Conservation (phyloP, 2,329 filamentous ascomycete genomes). For the Cladosporium sp. region DNA sequence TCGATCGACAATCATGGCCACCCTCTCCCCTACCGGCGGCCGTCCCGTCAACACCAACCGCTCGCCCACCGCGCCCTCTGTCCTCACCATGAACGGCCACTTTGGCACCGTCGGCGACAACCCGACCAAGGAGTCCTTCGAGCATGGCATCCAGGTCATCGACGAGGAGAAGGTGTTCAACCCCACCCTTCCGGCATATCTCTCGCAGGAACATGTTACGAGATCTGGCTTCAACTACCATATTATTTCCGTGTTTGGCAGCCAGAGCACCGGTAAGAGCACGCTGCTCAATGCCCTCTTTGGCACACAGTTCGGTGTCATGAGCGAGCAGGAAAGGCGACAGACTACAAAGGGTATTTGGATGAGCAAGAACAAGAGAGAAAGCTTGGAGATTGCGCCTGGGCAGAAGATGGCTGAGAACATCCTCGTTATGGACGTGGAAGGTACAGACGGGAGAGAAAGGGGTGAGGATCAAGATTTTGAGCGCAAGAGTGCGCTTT, state of each 20-base stretch:
- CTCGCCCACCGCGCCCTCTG: slow-evolving; percentile 31
- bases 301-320: slow-evolving; percentile 92
- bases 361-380: slow-evolving; percentile 93
- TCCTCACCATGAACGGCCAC: slow-evolving; percentile 67
- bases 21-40: slow-evolving; percentile 8
- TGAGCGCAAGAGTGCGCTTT: slow-evolving; percentile 95
- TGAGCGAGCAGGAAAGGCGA: slow-evolving; percentile 88
- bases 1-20: slow-evolving; percentile 5
- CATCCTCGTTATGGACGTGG: slow-evolving; percentile 98
- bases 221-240: slow-evolving; percentile 98
- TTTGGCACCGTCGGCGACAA: slow-evolving; percentile 68
- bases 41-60: slow-evolving; percentile 15
- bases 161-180: slow-evolving; percentile 97
- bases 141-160: slow-evolving; percentile 94
- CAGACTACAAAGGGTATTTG: slow-evolving; percentile 99
- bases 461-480: slow-evolving; percentile 98
- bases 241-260: slow-evolving; percentile 97
- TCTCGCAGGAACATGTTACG: slow-evolving; percentile 73
- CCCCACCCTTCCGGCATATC: slow-evolving; percentile 76
- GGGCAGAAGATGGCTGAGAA: slow-evolving; percentile 81
- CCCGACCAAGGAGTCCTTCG: slow-evolving; percentile 65
- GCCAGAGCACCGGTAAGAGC: slow-evolving; percentile 97
- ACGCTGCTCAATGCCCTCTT: slow-evolving; percentile 95
- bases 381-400: slow-evolving; percentile 42
- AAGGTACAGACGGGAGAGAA: slow-evolving; percentile 94